Evolutionary conservation across 1,139 yeast species (phyloP).

Genomic region (Suhomyces guaymorum): DNA sequence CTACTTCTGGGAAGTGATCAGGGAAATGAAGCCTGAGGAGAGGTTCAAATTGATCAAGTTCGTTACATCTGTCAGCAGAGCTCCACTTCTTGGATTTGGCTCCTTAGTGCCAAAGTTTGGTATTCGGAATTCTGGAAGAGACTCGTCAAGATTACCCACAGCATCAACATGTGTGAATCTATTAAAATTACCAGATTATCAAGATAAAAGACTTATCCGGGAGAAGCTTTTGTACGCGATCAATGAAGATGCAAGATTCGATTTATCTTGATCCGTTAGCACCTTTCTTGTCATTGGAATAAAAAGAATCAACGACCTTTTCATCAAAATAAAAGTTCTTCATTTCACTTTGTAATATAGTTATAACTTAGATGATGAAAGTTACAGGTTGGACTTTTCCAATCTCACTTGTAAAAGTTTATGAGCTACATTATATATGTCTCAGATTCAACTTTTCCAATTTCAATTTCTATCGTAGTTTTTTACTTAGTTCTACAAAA

Average conservation of each 20-base stretch:
- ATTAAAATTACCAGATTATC: slow-evolving; percentile 81
- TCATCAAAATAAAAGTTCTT: too few relatives aligned
- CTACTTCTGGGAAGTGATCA: slow-evolving; percentile 75
- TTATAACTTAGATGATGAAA: too few relatives aligned
- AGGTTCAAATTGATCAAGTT: slow-evolving; percentile 69
- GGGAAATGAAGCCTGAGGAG: slow-evolving; percentile 64
- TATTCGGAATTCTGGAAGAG: slow-evolving; percentile 68
- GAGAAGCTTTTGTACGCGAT: slow-evolving; percentile 75
- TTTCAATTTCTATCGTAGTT: too few relatives aligned
- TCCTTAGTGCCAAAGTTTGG: slow-evolving; percentile 79
- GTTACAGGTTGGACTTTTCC: too few relatives aligned
- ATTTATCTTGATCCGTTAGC: slow-evolving; percentile 63
- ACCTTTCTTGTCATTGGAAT: too few relatives aligned
- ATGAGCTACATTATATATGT: too few relatives aligned
- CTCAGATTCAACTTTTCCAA: too few relatives aligned
- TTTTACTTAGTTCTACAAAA: neutral
- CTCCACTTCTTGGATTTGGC: slow-evolving; percentile 85
- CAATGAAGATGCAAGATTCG: slow-evolving; percentile 82
- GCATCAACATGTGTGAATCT: slow-evolving; percentile 92
- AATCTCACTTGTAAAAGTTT: too few relatives aligned
- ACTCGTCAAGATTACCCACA: slow-evolving; percentile 66
- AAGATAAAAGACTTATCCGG: slow-evolving; percentile 55
- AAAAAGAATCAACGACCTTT: too few relatives aligned
- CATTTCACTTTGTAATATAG: too few relatives aligned
- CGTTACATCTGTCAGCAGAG: slow-evolving; percentile 88